Base-by-base conservation (phyloP, 1,284 basidiomycete species). In the Puccinia hordei region DNA sequence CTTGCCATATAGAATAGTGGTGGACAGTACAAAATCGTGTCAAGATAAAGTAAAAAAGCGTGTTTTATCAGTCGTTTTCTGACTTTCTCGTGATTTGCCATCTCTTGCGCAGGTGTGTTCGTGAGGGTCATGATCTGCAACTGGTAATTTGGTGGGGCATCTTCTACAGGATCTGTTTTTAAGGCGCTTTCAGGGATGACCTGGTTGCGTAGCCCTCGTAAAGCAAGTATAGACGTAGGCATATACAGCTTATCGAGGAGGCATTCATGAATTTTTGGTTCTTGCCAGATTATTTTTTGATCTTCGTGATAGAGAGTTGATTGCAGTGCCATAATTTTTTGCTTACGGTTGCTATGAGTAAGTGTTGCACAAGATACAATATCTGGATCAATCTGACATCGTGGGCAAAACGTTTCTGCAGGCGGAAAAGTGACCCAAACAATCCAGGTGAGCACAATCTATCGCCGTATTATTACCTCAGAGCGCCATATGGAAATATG, bases 11-110 rank as follows among this genome's bases (percentile, higher is more conserved):
- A 66, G 19, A 66, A 12, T 2, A 66, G 63, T 44, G 63, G 35
- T 12, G 63, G 63, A 66, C 63, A 66, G 19, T 66, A 66, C 10
- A 66, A 27, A 44, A 66, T 10, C 19, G 63, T 66, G 38, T 66
- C 63, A 13, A 44, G 22, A 46, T 66, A 66, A 13, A 66, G 17
- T 30, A 66, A 9, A 2, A 66, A 13, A 2, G 63, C 38, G n/a
- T 66, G 63, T 24, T n/a, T 66, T 22, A 66, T 66, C 19, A 66
- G 63, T 19, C 63, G 33, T 30, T 66, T 66, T n/a, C 63, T 22
- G 35, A 66, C 63, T 66, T 66, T 41, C n/a, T 41, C 38, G 5
- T n/a, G 38, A 10, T 41, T 19, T 1, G 63, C 63, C 63, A 41
- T 66, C n/a, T 66, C 63, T n/a, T 46, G 63, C 10, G 10, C 63